Conservation (phyloP, 305 asterid species). For the Fraxinus greggii region DNA sequence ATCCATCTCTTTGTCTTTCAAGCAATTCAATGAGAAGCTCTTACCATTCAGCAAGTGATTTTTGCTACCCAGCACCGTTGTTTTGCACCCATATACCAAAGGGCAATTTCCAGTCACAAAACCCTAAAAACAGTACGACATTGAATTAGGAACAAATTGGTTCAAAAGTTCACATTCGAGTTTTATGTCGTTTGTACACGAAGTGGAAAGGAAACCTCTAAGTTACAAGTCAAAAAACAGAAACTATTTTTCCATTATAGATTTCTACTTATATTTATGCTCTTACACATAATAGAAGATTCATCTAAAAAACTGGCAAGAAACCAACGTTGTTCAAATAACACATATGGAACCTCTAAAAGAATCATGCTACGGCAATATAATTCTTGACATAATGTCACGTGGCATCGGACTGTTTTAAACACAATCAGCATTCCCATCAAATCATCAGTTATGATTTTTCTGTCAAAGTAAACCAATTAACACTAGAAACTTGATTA, state of each 20-base stretch:
- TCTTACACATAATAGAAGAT: not conserved
- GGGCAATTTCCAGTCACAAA: constrained; percentile 30
- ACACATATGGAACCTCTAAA: not conserved
- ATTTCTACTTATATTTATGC: not conserved
- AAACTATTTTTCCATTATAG: not conserved
- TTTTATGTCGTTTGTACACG: not conserved
- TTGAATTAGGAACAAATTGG: constrained; percentile 5
- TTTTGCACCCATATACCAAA: constrained; percentile 35
- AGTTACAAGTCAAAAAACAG: not conserved
- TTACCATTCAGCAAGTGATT: constrained; percentile 24
- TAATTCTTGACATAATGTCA: not conserved
- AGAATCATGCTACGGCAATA: not conserved
- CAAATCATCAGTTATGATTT: not conserved
- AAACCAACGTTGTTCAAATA: not conserved
- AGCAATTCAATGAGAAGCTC: constrained; percentile 46
- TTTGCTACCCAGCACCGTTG: constrained; percentile 26
- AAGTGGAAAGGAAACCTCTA: not conserved
- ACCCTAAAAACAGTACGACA: constrained; percentile 37
- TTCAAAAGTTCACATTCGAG: not conserved
- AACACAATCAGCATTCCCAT: not conserved
- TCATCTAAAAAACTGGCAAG: not conserved
- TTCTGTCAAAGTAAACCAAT: not conserved
- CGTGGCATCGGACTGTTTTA: not conserved
- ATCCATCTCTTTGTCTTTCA: constrained; percentile 57
- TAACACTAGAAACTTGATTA: not conserved